Evolutionary conservation across 345 rosid genomes (phyloP).

Genomic region (Melaleuca alternifolia): DNA sequence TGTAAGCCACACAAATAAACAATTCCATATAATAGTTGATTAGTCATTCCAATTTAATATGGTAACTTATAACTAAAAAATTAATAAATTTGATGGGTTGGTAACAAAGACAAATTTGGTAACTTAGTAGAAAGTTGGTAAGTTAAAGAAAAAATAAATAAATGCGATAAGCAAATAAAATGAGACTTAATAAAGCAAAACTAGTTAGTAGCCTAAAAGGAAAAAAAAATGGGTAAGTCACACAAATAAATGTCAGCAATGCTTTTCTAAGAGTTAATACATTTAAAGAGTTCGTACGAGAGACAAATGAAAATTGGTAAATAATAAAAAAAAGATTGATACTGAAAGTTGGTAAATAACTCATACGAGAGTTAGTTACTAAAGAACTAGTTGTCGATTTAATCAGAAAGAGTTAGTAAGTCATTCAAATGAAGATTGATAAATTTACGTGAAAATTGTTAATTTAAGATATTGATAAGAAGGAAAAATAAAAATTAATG

Average conservation of each 20-base stretch:
- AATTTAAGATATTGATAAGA: background rate
- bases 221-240: fast-evolving
- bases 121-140: too few relatives aligned
- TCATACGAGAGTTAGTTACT: background rate
- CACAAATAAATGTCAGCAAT: background rate
- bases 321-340: too few relatives aligned
- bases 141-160: too few relatives aligned
- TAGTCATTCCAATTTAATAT: too few relatives aligned
- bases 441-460: background rate
- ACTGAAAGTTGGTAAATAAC: background rate
- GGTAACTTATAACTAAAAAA: too few relatives aligned
- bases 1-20: too few relatives aligned
- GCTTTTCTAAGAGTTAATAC: background rate
- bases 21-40: too few relatives aligned
- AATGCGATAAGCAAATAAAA: too few relatives aligned
- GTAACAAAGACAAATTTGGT: too few relatives aligned
- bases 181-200: too few relatives aligned
- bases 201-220: background rate
- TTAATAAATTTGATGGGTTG: too few relatives aligned
- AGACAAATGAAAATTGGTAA: background rate
- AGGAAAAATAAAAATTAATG: background rate
- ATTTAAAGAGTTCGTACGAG: fast-evolving
- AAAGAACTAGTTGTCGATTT: background rate
- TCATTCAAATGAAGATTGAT: fast-evolving
- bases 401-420: background rate